Percentiles rank a stretch among this genome's conserved stretches.
Conservation (phyloP, 345 rosid species). For the Raphanus raphanistrum region DNA sequence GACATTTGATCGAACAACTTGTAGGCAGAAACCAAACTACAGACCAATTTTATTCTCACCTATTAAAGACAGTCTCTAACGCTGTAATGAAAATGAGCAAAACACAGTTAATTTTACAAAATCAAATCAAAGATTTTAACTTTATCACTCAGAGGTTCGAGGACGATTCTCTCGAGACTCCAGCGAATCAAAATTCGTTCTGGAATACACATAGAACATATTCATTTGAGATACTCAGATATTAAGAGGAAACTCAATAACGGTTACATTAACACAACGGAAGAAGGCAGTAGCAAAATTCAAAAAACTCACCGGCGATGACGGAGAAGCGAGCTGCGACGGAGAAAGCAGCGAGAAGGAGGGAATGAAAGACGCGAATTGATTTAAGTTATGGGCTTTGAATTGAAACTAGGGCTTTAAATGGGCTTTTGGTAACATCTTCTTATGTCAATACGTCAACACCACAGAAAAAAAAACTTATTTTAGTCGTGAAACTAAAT, state of each 20-base stretch:
- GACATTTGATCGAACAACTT: conserved; percentile 13
- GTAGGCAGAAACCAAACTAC: background rate
- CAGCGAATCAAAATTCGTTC: background rate
- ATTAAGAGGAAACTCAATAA: background rate
- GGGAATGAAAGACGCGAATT: background rate
- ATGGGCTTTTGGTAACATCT: too few relatives aligned
- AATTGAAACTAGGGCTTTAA: background rate
- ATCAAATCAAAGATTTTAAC: background rate
- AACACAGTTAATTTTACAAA: background rate
- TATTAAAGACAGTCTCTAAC: background rate
- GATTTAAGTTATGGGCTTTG: background rate
- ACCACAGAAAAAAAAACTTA: background rate
- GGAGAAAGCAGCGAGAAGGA: background rate
- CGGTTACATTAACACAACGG: background rate
- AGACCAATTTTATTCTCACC: too few relatives aligned
- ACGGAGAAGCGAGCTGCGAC: background rate
- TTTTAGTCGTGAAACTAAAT: background rate
- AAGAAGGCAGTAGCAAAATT: background rate
- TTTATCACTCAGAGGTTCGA: background rate
- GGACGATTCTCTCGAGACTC: background rate
- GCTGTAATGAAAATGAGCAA: background rate
- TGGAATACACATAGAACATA: background rate
- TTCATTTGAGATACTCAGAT: background rate
- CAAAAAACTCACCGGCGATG: conserved; percentile 10
- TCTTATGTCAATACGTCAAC: background rate